phyloP scores from a whole-genome alignment of 805 yeast genomes.

The Myxozyma sirexii region DNA sequence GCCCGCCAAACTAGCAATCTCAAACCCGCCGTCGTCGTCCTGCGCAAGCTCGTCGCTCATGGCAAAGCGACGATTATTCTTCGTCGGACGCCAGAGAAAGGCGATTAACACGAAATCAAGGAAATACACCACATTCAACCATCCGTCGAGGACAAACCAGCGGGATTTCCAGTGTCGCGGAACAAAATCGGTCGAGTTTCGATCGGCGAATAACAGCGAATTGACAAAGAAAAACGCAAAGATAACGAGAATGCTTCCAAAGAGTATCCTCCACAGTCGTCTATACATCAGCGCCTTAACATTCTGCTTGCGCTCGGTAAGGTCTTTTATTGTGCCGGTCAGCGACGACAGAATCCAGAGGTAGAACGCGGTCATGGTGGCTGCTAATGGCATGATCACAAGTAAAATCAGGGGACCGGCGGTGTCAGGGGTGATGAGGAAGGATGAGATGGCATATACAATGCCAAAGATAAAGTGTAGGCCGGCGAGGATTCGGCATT shows the following conservation, averaged over 20 bases:
- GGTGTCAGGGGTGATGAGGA: constrained; percentile 52
- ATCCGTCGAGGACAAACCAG: constrained; percentile 85
- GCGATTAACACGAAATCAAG: constrained; percentile 81
- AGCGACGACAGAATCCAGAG: constrained; percentile 72
- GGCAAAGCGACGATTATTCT: constrained; percentile 90
- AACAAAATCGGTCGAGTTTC: constrained; percentile 72
- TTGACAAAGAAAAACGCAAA: constrained; percentile 72
- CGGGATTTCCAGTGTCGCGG: constrained; percentile 91
- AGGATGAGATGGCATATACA: constrained; percentile 56
- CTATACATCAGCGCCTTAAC: constrained; percentile 89
- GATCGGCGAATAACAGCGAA: constrained; percentile 69
- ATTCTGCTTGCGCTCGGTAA: constrained; percentile 84
- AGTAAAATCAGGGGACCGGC: constrained; percentile 56
- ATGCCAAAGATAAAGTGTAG: constrained; percentile 59
- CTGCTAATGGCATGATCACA: constrained; percentile 68
- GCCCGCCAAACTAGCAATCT: constrained; percentile 48
- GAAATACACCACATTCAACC: constrained; percentile 91
- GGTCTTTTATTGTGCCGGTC: constrained; percentile 68
- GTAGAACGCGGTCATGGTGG: constrained; percentile 73
- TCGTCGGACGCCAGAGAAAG: constrained; percentile 96
- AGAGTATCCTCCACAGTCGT: constrained; percentile 71
- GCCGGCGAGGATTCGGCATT: constrained; percentile 61
- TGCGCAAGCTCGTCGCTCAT: constrained; percentile 87
- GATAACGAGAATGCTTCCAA: constrained; percentile 68
- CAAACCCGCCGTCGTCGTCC: constrained; percentile 72